Evolutionary conservation across 768 basidiomycete species (phyloP).

Genomic region (Mycena chlorophos): DNA sequence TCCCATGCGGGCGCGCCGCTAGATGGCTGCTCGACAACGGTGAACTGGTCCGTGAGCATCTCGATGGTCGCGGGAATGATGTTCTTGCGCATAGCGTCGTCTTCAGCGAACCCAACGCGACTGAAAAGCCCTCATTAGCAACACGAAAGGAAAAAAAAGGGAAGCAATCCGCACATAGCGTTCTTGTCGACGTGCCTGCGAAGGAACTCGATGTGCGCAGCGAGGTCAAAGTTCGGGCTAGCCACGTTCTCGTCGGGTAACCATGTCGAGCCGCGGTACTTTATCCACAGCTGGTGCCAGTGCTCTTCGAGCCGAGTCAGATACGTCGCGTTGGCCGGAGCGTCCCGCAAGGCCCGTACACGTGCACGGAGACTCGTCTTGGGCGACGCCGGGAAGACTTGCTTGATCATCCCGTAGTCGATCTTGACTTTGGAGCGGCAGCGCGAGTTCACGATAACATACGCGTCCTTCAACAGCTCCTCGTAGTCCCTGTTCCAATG

Average conservation of each 20-base stretch:
- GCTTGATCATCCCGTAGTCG: conserved; percentile 72
- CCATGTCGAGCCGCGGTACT: conserved; percentile 62
- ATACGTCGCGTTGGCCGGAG: conserved; percentile 71
- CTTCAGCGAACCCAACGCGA: conserved; percentile 62
- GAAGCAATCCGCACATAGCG: conserved; percentile 67
- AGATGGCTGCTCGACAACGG: conserved; percentile 48
- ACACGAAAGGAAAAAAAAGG: not conserved
- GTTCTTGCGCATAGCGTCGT: conserved; percentile 33
- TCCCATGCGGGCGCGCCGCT: conserved; percentile 60
- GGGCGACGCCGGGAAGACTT: conserved; percentile 78
- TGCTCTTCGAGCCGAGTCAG: conserved; percentile 75
- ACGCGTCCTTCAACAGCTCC: conserved; percentile 84
- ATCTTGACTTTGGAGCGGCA: conserved; percentile 60
- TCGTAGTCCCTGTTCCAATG: conserved; percentile 87
- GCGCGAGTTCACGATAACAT: conserved; percentile 78
- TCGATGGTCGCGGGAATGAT: conserved; percentile 46
- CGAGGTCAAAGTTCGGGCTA: conserved; percentile 76
- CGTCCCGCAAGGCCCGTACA: conserved; percentile 58
- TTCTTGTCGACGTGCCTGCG: conserved; percentile 83
- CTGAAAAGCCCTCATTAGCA: conserved; percentile 37
- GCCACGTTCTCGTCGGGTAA: conserved; percentile 72
- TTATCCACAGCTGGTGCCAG: conserved; percentile 79
- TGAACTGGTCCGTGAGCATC: conserved; percentile 46
- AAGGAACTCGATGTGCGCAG: conserved; percentile 78
- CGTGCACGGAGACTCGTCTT: conserved; percentile 72